Percentiles rank a stretch among this genome's conserved stretches.
Conservation (phyloP, 352 stramenopile species). For the Phytopythium cucurbitacearum region DNA sequence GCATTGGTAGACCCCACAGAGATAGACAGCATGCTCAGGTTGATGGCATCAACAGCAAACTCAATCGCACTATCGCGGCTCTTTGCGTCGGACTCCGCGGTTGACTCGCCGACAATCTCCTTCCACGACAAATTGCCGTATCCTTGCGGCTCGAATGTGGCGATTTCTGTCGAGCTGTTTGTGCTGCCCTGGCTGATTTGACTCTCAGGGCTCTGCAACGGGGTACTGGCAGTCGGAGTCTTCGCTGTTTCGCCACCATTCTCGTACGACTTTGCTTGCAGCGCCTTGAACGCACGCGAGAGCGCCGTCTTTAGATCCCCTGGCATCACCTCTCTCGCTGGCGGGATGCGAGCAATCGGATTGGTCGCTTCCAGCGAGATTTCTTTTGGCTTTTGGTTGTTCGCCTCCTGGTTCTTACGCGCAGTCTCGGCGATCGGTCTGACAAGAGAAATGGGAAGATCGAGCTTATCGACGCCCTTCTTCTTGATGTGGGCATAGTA, state of each 20-base stretch:
- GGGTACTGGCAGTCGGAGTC: constrained; percentile 38
- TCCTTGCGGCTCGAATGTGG: constrained; percentile 39
- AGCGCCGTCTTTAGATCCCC: constrained; percentile 70
- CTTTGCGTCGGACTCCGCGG: constrained; percentile 44
- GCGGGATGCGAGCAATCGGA: constrained; percentile 71
- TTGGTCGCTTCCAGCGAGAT: constrained; percentile 69
- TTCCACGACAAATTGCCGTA: constrained; percentile 68
- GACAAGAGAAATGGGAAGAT: constrained; percentile 67
- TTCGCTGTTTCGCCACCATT: constrained; percentile 19
- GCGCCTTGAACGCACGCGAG: constrained; percentile 67
- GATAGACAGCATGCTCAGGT: constrained; percentile 76
- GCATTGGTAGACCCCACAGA: constrained; percentile 58
- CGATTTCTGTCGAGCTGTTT: constrained; percentile 15
- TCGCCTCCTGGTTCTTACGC: constrained; percentile 79
- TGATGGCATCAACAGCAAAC: constrained; percentile 66
- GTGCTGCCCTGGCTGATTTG: constrained; percentile 22
- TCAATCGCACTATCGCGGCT: constrained; percentile 67
- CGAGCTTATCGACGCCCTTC: constrained; percentile 73
- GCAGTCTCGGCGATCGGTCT: constrained; percentile 71
- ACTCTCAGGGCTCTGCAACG: constrained; percentile 64
- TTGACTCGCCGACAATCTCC: constrained; percentile 63
- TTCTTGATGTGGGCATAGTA: constrained; percentile 83
- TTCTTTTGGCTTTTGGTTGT: constrained; percentile 64
- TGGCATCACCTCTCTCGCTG: constrained; percentile 61
- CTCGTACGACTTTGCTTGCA: constrained; percentile 65